Base-by-base conservation (phyloP, 2,329 filamentous ascomycete species). In the Leptodontidium sp. region DNA sequence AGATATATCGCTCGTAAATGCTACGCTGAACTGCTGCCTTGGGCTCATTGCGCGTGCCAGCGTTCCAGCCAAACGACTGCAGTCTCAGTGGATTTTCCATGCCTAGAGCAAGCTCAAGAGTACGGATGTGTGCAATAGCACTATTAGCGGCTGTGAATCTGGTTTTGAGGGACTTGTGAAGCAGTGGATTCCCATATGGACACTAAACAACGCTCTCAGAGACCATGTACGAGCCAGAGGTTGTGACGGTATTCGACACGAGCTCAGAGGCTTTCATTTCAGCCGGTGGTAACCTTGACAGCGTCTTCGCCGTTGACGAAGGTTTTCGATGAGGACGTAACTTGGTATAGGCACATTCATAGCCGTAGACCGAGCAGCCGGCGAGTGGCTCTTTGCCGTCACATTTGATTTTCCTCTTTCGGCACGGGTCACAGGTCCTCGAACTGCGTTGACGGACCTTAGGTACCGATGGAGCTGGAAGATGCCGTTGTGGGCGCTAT, bases 1-100 rank as follows among this genome's bases (percentile, higher is more conserved):
- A 77, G 71, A 64, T 78, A 78, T 11, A 77, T 52, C n/a, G 73
- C 67, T 26, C 73, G 69, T 70, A 69, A 29, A 80, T 61, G 43
- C 71, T 68, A 21, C 68, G 71, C 7, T 68, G 67, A 8, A 71
- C 72, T 0, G 63, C 52, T 61, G 68, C 71, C 6, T 72, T 70
- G n/a, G 73, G 69, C 52, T 81, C 79, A 21, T 70, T 61, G 29
- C 80, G 72, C 24, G 76, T 72, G 0, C 78, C 78, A 11, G 75
- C 64, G 65, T 81, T 79, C 69, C 78, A 81, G 15, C 74, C 80
- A 70, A 79, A 81, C 0, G 78, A 79, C 65, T 81, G 80, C 17
- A 81, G 67, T 26, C 78, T 74, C 6, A 78, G 79, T n/a, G 78
- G 78, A 11, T 76, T 76, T 1, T 72, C 55, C 9, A 79, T 74